Percentiles rank a stretch among this genome's conserved stretches.
Evolutionary conservation across 768 basidiomycete species (phyloP).

Genomic region (Daedaleopsis nitida): DNA sequence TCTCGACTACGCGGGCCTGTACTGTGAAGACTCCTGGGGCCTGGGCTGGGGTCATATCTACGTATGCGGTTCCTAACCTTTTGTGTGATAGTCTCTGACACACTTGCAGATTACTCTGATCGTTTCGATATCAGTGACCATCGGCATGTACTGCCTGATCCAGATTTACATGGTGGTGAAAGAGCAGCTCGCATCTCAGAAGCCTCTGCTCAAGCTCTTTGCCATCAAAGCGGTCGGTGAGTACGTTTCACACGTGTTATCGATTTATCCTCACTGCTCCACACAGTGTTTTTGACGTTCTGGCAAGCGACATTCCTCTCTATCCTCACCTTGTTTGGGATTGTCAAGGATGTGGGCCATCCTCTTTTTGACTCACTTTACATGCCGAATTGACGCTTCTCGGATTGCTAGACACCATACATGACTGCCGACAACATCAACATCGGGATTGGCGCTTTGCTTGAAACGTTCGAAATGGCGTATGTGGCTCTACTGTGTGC

Average conservation of each 20-base stretch:
- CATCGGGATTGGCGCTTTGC: conserved; percentile 66
- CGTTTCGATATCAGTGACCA: conserved; percentile 69
- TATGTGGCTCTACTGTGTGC: conserved; percentile 32
- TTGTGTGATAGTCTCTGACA: not conserved
- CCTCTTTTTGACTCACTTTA: not conserved
- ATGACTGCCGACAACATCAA: conserved; percentile 78
- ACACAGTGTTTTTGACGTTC: conserved; percentile 67
- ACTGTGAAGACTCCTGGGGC: conserved; percentile 73
- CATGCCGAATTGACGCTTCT: conserved; percentile 2
- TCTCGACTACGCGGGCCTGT: conserved; percentile 63
- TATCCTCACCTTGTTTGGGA: conserved; percentile 53
- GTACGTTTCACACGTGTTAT: conserved; percentile 21
- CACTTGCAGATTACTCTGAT: conserved; percentile 51
- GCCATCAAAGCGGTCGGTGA: conserved; percentile 73
- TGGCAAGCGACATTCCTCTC: conserved; percentile 72
- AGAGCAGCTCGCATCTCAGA: conserved; percentile 53
- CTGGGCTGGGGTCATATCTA: conserved; percentile 71
- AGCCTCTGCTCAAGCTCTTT: conserved; percentile 68
- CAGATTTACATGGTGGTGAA: conserved; percentile 68
- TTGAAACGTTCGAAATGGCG: conserved; percentile 80
- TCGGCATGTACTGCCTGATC: conserved; percentile 79
- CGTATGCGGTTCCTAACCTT: conserved; percentile 36
- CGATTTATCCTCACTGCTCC: not conserved
- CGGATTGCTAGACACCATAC: conserved; percentile 49
- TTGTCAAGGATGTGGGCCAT: conserved; percentile 61